phyloP scores from a whole-genome alignment of 805 yeast species.

The Kazachstania africana region DNA sequence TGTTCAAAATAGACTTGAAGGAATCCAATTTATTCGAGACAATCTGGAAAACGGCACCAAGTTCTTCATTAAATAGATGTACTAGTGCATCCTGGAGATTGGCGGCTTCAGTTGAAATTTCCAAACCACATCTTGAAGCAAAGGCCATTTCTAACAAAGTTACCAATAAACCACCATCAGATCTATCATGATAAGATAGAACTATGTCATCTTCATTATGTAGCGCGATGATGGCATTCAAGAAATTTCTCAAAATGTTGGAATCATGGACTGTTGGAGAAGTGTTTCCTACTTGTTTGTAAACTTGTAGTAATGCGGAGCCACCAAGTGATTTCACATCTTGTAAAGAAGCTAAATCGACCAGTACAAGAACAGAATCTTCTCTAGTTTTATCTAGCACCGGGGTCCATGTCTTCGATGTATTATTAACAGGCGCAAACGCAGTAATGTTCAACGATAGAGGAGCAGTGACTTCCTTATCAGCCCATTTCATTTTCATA shows the following conservation, averaged over 20 bases:
- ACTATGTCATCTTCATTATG: slow-evolving; percentile 54
- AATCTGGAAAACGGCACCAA: slow-evolving; percentile 94
- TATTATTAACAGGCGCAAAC: slow-evolving; percentile 75
- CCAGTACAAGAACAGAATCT: slow-evolving; percentile 58
- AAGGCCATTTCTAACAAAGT: slow-evolving; percentile 92
- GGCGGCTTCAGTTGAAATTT: slow-evolving; percentile 34
- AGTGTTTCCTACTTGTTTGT: slow-evolving; percentile 70
- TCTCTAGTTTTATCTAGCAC: slow-evolving; percentile 41
- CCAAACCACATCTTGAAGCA: slow-evolving; percentile 82
- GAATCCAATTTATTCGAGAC: slow-evolving; percentile 36
- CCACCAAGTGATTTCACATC: slow-evolving; percentile 64
- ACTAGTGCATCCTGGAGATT: slow-evolving; percentile 34
- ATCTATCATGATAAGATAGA: slow-evolving; percentile 85
- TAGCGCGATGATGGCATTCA: slow-evolving; percentile 55
- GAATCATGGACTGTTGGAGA: slow-evolving; percentile 77
- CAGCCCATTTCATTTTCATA: slow-evolving; percentile 96
- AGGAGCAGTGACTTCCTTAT: slow-evolving; percentile 91
- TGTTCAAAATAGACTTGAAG: slow-evolving; percentile 44
- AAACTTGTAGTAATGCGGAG: slow-evolving; percentile 90
- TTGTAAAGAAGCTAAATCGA: slow-evolving; percentile 58
- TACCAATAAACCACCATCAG: slow-evolving; percentile 90
- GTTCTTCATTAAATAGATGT: slow-evolving; percentile 77
- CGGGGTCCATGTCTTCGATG: slow-evolving; percentile 94
- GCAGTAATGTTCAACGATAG: slow-evolving; percentile 84
- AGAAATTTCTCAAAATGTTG: slow-evolving; percentile 50